A percentile compares a stretch with the other conserved stretches of the same genome.
These are phyloP conservation scores for Grifola frondosa DNA, from an alignment of 1,284 basidiomycete species.

Conservation along the genomic window DNA sequence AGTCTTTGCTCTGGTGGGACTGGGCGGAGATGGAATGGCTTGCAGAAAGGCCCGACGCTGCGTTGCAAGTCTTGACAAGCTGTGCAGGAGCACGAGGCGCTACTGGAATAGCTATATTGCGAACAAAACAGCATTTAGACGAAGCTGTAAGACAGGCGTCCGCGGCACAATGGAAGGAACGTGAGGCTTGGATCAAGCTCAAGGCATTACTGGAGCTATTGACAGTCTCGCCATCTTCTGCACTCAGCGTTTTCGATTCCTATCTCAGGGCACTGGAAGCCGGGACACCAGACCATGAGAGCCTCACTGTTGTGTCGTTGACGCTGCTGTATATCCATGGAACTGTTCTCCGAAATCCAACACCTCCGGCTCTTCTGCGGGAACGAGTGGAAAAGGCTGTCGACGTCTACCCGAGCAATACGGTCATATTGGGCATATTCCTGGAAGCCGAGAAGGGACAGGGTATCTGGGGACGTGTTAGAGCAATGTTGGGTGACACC, in stretches of 20 bases:
- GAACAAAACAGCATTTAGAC: slow-evolving; percentile 58
- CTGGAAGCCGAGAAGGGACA: slow-evolving; percentile 77
- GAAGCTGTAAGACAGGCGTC: slow-evolving; percentile 39
- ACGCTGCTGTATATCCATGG: slow-evolving; percentile 65
- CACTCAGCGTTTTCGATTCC: slow-evolving; percentile 50
- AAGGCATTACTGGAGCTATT: slow-evolving; percentile 65
- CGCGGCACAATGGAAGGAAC: slow-evolving; percentile 47
- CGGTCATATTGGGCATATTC: slow-evolving; percentile 73
- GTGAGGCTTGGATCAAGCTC: slow-evolving; percentile 62
- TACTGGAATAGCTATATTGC: slow-evolving; percentile 52
- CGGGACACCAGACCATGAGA: slow-evolving; percentile 49
- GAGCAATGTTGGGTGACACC: slow-evolving; percentile 48
- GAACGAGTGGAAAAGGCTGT: slow-evolving; percentile 58
- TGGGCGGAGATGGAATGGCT: slow-evolving; percentile 93
- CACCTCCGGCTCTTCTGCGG: slow-evolving; percentile 60
- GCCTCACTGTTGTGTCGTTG: slow-evolving; percentile 55
- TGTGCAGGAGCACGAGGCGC: slow-evolving; percentile 51
- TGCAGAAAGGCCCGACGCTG: slow-evolving; percentile 47
- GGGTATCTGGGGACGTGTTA: slow-evolving; percentile 69
- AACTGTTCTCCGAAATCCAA: slow-evolving; percentile 51
- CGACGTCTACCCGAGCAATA: slow-evolving; percentile 67
- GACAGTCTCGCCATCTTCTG: slow-evolving; percentile 42
- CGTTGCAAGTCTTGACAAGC: slow-evolving; percentile 53
- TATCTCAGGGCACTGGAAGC: slow-evolving; percentile 30
- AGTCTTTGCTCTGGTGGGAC: slow-evolving; percentile 74